Evolutionary conservation across 139 green algal genomes (phyloP).

Genomic region (Volvox africanus): DNA sequence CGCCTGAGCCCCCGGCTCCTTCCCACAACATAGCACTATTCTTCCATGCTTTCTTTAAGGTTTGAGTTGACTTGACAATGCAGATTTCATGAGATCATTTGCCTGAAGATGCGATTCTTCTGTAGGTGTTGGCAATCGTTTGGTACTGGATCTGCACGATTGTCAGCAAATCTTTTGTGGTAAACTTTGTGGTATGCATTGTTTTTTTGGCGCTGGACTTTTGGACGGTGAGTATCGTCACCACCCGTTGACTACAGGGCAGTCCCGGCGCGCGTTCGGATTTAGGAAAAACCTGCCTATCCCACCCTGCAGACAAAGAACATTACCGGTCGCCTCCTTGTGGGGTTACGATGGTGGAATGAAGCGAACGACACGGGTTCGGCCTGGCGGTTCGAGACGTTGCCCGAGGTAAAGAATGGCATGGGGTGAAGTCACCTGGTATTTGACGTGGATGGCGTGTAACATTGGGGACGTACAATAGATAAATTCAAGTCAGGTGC

Average conservation of each 20-base stretch:
- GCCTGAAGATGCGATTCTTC: neutral
- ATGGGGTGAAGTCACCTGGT: neutral
- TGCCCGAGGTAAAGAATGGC: slow-evolving; percentile 71
- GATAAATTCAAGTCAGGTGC: too few relatives aligned
- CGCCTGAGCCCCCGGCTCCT: slow-evolving; percentile 40
- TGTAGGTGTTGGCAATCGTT: slow-evolving; percentile 68
- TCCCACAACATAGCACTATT: slow-evolving; percentile 64
- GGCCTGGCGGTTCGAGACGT: slow-evolving; percentile 94
- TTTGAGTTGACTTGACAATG: neutral
- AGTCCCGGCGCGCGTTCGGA: too few relatives aligned
- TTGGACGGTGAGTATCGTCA: slow-evolving; percentile 79
- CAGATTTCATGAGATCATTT: neutral
- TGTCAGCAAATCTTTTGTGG: slow-evolving; percentile 76
- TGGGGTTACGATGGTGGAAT: slow-evolving; percentile 98
- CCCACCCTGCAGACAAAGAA: slow-evolving; percentile 80
- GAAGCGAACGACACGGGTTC: slow-evolving; percentile 93
- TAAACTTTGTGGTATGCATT: slow-evolving; percentile 89
- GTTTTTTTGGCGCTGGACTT: slow-evolving; percentile 92
- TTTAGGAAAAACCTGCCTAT: too few relatives aligned
- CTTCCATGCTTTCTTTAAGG: slow-evolving; percentile 71
- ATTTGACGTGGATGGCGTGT: too few relatives aligned
- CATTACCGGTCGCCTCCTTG: slow-evolving; percentile 90
- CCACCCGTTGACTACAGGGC: neutral
- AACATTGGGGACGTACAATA: too few relatives aligned
- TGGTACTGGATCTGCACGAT: slow-evolving; percentile 82